These are phyloP conservation scores for Oidiodendron maius DNA, from an alignment of 495 filamentous ascomycete species.

Conservation along the genomic window DNA sequence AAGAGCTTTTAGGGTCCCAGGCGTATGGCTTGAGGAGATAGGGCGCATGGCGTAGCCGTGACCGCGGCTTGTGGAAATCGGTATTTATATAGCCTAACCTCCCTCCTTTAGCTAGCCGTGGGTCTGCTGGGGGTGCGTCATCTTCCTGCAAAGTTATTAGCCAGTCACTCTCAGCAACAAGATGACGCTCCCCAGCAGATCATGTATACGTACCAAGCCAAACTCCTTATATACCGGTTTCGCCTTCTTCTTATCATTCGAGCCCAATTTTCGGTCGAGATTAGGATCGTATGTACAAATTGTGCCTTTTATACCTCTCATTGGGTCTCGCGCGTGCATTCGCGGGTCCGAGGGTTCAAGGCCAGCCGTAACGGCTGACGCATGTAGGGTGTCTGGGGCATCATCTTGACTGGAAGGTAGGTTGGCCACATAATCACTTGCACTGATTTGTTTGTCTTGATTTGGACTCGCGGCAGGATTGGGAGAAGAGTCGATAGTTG, in stretches of 20 bases:
- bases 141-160: constrained; percentile 49
- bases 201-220: constrained; percentile 52
- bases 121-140: constrained; percentile 65
- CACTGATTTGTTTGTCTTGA: constrained; percentile 26
- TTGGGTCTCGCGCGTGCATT: constrained; percentile 55
- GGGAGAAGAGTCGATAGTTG: constrained; percentile 69
- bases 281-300: constrained; percentile 73
- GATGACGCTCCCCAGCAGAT: constrained; percentile 50
- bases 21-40: constrained; percentile 71
- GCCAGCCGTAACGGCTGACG: constrained; percentile 44
- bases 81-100: constrained; percentile 51
- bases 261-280: constrained; percentile 52
- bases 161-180: constrained; percentile 40
- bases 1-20: constrained; percentile 73
- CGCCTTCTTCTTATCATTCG: constrained; percentile 57
- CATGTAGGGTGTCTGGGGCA: constrained; percentile 11
- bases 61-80: constrained; percentile 67
- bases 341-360: constrained; percentile 37
- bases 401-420: constrained; percentile 10
- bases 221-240: constrained; percentile 71
- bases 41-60: constrained; percentile 65
- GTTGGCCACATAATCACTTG: constrained; percentile 1
- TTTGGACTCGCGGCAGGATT: constrained; percentile 49
- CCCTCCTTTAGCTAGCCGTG: constrained; percentile 60
- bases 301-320: constrained; percentile 57